Evolutionary conservation across 768 basidiomycete genomes (phyloP).

Genomic region (Calocybe cyanea): DNA sequence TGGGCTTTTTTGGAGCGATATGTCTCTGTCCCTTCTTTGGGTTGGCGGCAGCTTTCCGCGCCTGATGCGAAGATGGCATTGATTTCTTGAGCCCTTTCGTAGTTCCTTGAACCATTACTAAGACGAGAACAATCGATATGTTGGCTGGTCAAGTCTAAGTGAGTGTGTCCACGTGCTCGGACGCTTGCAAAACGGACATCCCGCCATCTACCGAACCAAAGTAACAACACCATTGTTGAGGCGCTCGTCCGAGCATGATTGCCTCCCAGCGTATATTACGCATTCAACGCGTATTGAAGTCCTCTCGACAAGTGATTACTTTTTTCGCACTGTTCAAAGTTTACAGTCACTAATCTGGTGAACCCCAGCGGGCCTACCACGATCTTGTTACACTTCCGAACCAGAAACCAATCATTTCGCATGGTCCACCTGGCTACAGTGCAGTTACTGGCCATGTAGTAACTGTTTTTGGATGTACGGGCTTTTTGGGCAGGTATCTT

Average conservation of each 20-base stretch:
- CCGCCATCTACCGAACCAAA: slow-evolving; percentile 40
- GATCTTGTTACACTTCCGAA: slow-evolving; percentile 62
- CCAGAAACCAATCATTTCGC: slow-evolving; percentile 64
- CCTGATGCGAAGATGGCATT: slow-evolving; percentile 48
- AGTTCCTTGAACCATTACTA: slow-evolving; percentile 72
- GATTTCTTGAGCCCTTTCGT: slow-evolving; percentile 71
- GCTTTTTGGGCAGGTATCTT: slow-evolving; percentile 92
- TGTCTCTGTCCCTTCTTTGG: slow-evolving; percentile 77
- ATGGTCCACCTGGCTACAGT: slow-evolving; percentile 81
- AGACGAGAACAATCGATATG: background rate
- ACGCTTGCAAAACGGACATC: slow-evolving; percentile 16
- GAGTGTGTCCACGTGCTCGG: slow-evolving; percentile 27
- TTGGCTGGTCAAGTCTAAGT: slow-evolving; percentile 16
- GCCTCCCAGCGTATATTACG: slow-evolving; percentile 47
- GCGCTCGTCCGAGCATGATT: slow-evolving; percentile 34
- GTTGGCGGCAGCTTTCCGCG: slow-evolving; percentile 63
- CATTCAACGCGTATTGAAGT: slow-evolving; percentile 46
- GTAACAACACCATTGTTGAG: slow-evolving; percentile 19
- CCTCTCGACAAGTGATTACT: slow-evolving; percentile 40
- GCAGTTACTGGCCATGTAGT: slow-evolving; percentile 88
- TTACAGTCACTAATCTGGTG: slow-evolving; percentile 1
- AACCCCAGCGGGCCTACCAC: slow-evolving; percentile 65
- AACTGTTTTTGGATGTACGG: slow-evolving; percentile 96
- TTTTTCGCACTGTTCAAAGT: background rate
- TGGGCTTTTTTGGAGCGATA: slow-evolving; percentile 79